Evolutionary conservation across 75 land plant species (phyloP).

Genomic region (Larix kaempferi): DNA sequence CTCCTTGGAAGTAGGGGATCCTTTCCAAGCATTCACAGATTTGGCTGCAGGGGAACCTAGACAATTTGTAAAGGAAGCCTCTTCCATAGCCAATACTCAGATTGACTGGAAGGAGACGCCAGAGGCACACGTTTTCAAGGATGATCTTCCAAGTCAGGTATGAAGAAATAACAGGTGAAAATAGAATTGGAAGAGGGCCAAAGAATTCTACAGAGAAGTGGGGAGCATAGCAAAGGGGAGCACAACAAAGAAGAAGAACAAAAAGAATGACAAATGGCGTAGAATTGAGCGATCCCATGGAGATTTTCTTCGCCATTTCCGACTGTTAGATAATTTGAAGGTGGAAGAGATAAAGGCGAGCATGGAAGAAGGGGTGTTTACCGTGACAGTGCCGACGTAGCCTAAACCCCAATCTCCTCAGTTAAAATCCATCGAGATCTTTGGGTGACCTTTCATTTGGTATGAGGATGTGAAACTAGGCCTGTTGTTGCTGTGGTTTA

Average conservation of each 20-base stretch:
- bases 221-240: no score
- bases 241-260: constrained; percentile 15
- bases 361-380: constrained; percentile 34
- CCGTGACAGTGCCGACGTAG: constrained; percentile 24
- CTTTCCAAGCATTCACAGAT: no score
- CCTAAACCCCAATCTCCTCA: neutral
- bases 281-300: constrained; percentile 28
- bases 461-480: no score
- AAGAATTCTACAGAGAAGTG: constrained; percentile 27
- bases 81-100: no score
- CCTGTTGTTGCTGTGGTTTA: no score
- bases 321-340: constrained; percentile 33
- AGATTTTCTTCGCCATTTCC: constrained; percentile 22
- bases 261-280: constrained; percentile 24
- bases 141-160: no score
- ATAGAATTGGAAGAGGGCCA: constrained; percentile 28
- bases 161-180: no score
- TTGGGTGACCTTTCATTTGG: neutral
- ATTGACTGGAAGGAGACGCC: no score
- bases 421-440: constrained; percentile 12
- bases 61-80: no score
- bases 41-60: no score
- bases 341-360: constrained; percentile 22
- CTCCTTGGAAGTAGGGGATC: no score
- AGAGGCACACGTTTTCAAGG: no score